Evolutionary conservation across 2,329 filamentous ascomycete species (phyloP).

Genomic region (Fonsecaea multimorphosa): DNA sequence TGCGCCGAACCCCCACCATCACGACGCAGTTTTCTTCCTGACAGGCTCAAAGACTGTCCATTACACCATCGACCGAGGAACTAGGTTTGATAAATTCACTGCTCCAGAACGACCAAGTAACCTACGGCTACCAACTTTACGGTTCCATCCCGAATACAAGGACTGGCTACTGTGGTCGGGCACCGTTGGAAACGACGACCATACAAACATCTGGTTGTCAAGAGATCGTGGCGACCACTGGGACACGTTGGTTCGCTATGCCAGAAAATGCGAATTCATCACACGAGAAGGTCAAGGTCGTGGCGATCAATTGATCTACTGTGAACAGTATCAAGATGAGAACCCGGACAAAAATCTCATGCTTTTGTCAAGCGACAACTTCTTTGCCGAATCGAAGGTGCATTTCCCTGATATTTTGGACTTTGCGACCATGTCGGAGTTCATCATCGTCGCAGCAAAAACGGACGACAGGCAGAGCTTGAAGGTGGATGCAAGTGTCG

Average conservation of each 20-base stretch:
- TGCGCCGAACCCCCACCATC: constrained; percentile 78
- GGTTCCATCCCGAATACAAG: constrained; percentile 83
- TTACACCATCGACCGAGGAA: constrained; percentile 81
- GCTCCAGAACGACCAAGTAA: constrained; percentile 67
- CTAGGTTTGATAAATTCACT: constrained; percentile 74
- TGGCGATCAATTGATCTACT: constrained; percentile 65
- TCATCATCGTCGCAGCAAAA: constrained; percentile 79
- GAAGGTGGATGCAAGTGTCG: constrained; percentile 80
- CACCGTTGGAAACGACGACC: constrained; percentile 66
- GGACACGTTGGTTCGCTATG: constrained; percentile 75
- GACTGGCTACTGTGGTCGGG: constrained; percentile 95
- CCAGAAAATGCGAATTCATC: constrained; percentile 85
- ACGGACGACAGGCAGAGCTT: constrained; percentile 69
- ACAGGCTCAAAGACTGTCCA: constrained; percentile 71
- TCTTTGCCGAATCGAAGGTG: constrained; percentile 69
- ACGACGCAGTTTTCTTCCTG: constrained; percentile 85
- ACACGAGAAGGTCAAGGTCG: constrained; percentile 61
- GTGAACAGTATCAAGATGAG: constrained; percentile 68
- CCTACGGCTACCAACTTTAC: constrained; percentile 60
- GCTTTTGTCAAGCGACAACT: constrained; percentile 78
- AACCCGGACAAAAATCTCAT: constrained; percentile 68
- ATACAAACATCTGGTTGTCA: constrained; percentile 75
- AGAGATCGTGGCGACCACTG: constrained; percentile 80
- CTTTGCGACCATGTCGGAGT: constrained; percentile 95
- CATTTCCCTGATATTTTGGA: constrained; percentile 75